A percentile compares a stretch with the other conserved stretches of the same genome.
phyloP scores from a whole-genome alignment of 1,284 basidiomycete genomes.

The Ceratobasidium sp. region DNA sequence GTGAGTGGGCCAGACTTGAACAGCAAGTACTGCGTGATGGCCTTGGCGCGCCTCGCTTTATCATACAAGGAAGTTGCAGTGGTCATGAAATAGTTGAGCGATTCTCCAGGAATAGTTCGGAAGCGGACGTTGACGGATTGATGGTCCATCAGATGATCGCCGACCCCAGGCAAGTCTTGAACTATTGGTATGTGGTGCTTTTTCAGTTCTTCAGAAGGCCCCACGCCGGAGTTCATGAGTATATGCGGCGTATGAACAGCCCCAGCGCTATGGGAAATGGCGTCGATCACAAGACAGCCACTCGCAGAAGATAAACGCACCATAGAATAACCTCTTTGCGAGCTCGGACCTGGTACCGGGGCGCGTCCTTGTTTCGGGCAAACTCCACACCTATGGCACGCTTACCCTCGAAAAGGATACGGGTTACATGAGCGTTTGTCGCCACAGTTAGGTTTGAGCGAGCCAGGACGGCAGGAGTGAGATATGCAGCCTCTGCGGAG shows the following conservation, averaged over 20 bases:
- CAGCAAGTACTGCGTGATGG: constrained; percentile 56
- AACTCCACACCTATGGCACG: constrained; percentile 70
- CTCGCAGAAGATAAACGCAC: not conserved
- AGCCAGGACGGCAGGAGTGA: constrained; percentile 65
- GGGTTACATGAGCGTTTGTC: constrained; percentile 61
- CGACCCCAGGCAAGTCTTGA: constrained; percentile 63
- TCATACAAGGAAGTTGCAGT: constrained; percentile 6
- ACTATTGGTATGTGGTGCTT: constrained; percentile 59
- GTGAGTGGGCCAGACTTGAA: constrained; percentile 58
- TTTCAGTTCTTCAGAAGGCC: constrained; percentile 62
- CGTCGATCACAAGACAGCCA: not conserved
- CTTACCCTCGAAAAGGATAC: constrained; percentile 53
- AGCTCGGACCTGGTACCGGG: constrained; percentile 56
- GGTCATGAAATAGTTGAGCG: constrained; percentile 49
- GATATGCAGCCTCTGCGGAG: constrained; percentile 64
- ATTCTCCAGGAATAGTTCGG: constrained; percentile 58
- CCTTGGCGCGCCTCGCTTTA: constrained; percentile 51
- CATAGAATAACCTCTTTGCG: constrained; percentile 65
- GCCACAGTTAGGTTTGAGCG: constrained; percentile 70
- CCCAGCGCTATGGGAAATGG: constrained; percentile 53
- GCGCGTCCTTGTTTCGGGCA: constrained; percentile 47
- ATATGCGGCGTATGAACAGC: constrained; percentile 51
- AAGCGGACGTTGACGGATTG: constrained; percentile 58
- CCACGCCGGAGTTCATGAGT: constrained; percentile 73
- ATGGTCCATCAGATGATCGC: constrained; percentile 65